phyloP scores from a whole-genome alignment of 129 eudicot genomes.

The Mikania micrantha region DNA sequence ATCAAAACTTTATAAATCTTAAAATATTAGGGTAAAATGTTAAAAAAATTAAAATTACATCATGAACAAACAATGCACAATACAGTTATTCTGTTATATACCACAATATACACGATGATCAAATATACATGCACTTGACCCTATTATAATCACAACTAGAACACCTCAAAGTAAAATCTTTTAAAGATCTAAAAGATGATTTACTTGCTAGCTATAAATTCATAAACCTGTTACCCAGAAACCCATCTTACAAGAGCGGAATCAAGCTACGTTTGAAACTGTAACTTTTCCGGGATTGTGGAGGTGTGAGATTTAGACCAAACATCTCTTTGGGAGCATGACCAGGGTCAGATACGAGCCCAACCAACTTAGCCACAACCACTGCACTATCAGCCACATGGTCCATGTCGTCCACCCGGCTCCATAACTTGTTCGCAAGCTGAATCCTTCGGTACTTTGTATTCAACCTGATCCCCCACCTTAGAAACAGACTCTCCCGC shows the following conservation, averaged over 20 bases:
- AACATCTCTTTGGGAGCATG: slow-evolving; percentile 81
- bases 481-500: slow-evolving; percentile 52
- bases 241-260: slow-evolving; percentile 36
- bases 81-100: slow-evolving; percentile 19
- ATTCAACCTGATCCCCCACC: slow-evolving; percentile 70
- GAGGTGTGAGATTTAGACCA: slow-evolving; percentile 64
- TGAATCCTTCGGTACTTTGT: slow-evolving; percentile 66
- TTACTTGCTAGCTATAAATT: slow-evolving; percentile 19
- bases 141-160: slow-evolving; percentile 22
- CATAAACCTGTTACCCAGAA: slow-evolving; percentile 4
- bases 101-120: slow-evolving; percentile 15
- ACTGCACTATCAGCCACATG: slow-evolving; percentile 80
- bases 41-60: neutral
- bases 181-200: slow-evolving; percentile 26
- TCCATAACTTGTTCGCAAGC: slow-evolving; percentile 72
- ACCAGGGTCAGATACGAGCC: slow-evolving; percentile 44
- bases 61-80: slow-evolving; percentile 19
- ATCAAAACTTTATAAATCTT: no score
- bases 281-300: slow-evolving; percentile 37
- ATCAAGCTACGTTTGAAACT: slow-evolving; percentile 60
- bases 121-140: slow-evolving; percentile 28
- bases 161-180: slow-evolving; percentile 7
- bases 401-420: slow-evolving; percentile 47
- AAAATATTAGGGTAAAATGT: neutral
- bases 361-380: slow-evolving; percentile 73